Percentiles rank a stretch among this genome's conserved stretches.
phyloP scores from a whole-genome alignment of 176 grass and related monocot species.

The Thinopyrum elongatum region DNA sequence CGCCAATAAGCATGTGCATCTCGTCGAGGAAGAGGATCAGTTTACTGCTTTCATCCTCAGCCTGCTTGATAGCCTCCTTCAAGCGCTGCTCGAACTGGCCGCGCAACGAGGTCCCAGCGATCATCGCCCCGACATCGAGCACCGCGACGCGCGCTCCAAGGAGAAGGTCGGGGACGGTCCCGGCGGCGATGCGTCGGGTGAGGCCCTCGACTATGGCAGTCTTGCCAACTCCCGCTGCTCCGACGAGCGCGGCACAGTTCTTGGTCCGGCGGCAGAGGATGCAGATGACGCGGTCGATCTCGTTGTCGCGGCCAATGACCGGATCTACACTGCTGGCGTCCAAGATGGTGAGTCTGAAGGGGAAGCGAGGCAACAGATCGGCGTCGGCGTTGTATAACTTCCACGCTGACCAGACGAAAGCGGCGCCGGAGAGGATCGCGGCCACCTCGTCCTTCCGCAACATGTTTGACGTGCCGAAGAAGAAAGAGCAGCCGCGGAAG shows the following conservation, averaged over 20 bases:
- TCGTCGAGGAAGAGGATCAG: background rate
- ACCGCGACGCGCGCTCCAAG: background rate
- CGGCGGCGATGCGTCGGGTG: background rate
- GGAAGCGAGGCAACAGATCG: background rate
- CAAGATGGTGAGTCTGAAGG: background rate
- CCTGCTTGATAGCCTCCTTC: background rate
- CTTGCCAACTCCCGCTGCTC: background rate
- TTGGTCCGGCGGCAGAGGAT: background rate
- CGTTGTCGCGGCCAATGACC: background rate
- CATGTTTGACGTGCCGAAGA: too few relatives aligned
- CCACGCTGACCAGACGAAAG: background rate
- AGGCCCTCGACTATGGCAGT: background rate
- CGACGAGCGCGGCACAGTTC: background rate
- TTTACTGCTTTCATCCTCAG: background rate
- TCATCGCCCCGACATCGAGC: background rate
- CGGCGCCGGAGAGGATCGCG: too few relatives aligned
- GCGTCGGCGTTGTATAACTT: background rate
- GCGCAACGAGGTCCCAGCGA: background rate
- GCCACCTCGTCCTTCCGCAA: too few relatives aligned
- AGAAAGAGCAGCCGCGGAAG: too few relatives aligned
- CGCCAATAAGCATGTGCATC: background rate
- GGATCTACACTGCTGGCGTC: background rate
- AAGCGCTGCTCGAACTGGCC: background rate
- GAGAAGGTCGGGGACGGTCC: background rate
- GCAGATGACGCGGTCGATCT: background rate